These are phyloP conservation scores for Wickerhamiella galacta DNA, from an alignment of 805 yeast species.

Conservation along the genomic window DNA sequence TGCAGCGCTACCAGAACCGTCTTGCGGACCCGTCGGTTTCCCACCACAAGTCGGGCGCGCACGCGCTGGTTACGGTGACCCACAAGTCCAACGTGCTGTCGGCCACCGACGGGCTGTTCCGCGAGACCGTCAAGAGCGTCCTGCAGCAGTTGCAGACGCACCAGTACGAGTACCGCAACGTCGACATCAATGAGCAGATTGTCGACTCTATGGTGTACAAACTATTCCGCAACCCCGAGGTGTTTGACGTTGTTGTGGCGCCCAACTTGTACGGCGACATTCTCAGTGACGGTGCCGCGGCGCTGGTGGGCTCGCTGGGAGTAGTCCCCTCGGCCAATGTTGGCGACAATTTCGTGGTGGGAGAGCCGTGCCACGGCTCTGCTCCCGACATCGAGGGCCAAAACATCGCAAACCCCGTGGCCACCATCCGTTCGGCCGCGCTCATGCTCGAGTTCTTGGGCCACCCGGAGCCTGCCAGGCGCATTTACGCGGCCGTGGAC, in stretches of 20 bases:
- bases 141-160: constrained; percentile 25
- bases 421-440: constrained; percentile 95
- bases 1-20: constrained; percentile 73
- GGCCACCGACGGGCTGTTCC: constrained; percentile 85
- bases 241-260: constrained; percentile 95
- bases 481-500: constrained; percentile 87
- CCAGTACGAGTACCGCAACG: constrained; percentile 35
- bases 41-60: constrained; percentile 27
- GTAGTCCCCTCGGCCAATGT: constrained; percentile 97
- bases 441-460: constrained; percentile 96
- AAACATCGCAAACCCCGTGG: constrained; percentile 82
- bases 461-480: constrained; percentile 71
- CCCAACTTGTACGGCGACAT: constrained; percentile 98
- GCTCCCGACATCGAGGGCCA: constrained; percentile 98
- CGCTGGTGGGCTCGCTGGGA: constrained; percentile 92
- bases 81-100: constrained; percentile 94
- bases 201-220: constrained; percentile 99
- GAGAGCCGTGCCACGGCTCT: constrained; percentile 98
- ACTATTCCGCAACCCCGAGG: constrained; percentile 95
- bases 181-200: constrained; percentile 81
- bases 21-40: constrained; percentile 25
- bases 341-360: constrained; percentile 89
- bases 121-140: constrained; percentile 47
- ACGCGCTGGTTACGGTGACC: constrained; percentile 74
- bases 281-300: constrained; percentile 95